Percentiles rank a stretch among this genome's conserved stretches.
Conservation (phyloP, 371 early-diverging fungal species). For the Mortierella sp. region DNA sequence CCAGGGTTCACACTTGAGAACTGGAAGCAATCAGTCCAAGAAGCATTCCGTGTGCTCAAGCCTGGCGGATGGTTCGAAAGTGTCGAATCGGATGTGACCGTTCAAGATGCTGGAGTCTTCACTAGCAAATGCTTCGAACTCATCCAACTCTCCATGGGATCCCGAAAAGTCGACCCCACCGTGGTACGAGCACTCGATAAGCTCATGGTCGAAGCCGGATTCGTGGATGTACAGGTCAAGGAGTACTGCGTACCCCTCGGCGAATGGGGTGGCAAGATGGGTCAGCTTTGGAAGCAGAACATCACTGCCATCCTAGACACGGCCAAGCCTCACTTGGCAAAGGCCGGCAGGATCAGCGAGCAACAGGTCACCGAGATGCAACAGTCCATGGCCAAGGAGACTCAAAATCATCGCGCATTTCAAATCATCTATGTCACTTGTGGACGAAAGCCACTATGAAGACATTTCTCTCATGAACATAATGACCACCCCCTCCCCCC, state of each 20-base stretch:
- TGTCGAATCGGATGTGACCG: slow-evolving; percentile 35
- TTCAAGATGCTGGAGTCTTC: slow-evolving; percentile 37
- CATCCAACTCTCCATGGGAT: slow-evolving; percentile 37
- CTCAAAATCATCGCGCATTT: slow-evolving; percentile 11
- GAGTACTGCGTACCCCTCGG: slow-evolving; percentile 42
- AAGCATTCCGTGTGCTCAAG: slow-evolving; percentile 43
- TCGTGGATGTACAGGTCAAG: slow-evolving; percentile 35
- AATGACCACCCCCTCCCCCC: neutral
- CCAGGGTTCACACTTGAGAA: slow-evolving; percentile 55
- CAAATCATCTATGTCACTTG: slow-evolving; percentile 44
- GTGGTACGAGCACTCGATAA: slow-evolving; percentile 20
- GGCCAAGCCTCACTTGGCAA: slow-evolving; percentile 29
- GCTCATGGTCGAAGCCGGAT: slow-evolving; percentile 31
- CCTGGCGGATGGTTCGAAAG: slow-evolving; percentile 50
- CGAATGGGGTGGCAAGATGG: slow-evolving; percentile 38
- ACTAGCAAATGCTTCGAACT: slow-evolving; percentile 26
- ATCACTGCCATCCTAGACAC: slow-evolving; percentile 30
- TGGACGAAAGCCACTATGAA: slow-evolving; percentile 36
- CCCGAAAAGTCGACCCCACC: slow-evolving; percentile 25
- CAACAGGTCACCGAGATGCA: slow-evolving; percentile 27
- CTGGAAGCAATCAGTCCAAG: slow-evolving; percentile 31
- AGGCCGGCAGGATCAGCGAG: slow-evolving; percentile 30
- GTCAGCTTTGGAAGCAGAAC: slow-evolving; percentile 46
- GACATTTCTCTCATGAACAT: neutral
- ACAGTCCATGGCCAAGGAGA: slow-evolving; percentile 16